These are phyloP conservation scores for Akebia trifoliata DNA, from an alignment of 164 flowering plant genomes.

Conservation along the genomic window DNA sequence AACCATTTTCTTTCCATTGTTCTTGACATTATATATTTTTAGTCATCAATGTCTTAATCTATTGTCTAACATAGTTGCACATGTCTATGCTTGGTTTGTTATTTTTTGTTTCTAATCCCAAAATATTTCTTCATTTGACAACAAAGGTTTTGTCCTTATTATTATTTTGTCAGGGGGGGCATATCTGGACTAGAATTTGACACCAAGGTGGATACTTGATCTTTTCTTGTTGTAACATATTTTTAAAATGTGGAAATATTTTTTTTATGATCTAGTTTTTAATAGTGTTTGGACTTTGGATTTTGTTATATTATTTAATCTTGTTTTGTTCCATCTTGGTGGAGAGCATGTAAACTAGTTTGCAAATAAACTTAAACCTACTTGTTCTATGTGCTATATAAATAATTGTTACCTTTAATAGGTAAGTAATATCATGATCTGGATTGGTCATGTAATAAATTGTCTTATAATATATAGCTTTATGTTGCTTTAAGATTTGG, in stretches of 20 bases:
- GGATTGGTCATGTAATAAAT: no score
- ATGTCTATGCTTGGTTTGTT: neutral
- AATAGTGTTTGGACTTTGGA: neutral
- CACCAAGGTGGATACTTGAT: slow-evolving; percentile 45
- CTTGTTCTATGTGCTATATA: no score
- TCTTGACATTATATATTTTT: no score
- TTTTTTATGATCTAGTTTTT: neutral
- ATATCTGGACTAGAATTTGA: slow-evolving; percentile 70
- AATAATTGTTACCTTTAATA: no score
- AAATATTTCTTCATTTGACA: slow-evolving; percentile 1
- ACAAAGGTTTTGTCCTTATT: neutral
- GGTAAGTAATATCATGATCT: no score
- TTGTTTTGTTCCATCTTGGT: no score
- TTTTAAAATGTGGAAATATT: neutral
- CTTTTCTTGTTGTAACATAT: neutral
- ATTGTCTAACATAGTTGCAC: no score
- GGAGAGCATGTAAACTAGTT: no score
- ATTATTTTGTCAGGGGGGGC: slow-evolving; percentile 39
- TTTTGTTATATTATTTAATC: no score
- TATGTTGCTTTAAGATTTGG: neutral
- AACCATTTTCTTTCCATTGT: neutral
- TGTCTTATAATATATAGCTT: no score
- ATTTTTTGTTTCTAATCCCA: neutral
- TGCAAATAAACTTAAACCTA: no score
- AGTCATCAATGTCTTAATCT: neutral